Percentiles rank a stretch among this genome's conserved stretches.
Evolutionary conservation across 202 grass and related monocot genomes (phyloP).

Genomic region (Tripidium arundinaceum): DNA sequence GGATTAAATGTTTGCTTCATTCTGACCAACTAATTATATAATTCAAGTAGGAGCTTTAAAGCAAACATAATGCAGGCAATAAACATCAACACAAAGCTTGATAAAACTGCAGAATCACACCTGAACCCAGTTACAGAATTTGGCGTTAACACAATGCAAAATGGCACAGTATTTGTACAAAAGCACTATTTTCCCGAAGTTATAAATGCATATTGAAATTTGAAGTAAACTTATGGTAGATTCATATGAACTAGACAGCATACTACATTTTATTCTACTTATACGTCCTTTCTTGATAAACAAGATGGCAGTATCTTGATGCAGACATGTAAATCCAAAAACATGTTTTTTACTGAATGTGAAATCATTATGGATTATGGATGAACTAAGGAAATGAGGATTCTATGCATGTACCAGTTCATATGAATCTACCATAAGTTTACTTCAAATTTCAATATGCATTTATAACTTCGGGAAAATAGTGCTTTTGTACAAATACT

Average conservation of each 20-base stretch:
- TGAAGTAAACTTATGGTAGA: neutral
- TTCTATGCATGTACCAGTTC: too few species aligned
- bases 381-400: too few species aligned
- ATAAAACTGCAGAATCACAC: conserved; percentile 77
- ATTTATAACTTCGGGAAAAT: neutral
- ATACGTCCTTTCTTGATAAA: neutral
- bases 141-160: conserved; percentile 23
- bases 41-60: neutral
- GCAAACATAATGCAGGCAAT: conserved; percentile 46
- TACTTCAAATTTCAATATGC: neutral
- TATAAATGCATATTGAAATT: neutral
- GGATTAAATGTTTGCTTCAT: neutral
- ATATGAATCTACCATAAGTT: conserved; percentile 2
- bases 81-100: conserved; percentile 64
- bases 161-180: conserved; percentile 1
- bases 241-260: conserved; percentile 1
- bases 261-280: neutral
- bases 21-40: neutral
- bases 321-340: too few species aligned
- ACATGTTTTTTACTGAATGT: too few species aligned
- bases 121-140: conserved; percentile 35
- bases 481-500: neutral
- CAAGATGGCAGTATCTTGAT: neutral
- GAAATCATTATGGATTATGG: too few species aligned
- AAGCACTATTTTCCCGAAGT: neutral